Conservation (phyloP, 2,329 filamentous ascomycete genomes). For the Monosporascus sp. region DNA sequence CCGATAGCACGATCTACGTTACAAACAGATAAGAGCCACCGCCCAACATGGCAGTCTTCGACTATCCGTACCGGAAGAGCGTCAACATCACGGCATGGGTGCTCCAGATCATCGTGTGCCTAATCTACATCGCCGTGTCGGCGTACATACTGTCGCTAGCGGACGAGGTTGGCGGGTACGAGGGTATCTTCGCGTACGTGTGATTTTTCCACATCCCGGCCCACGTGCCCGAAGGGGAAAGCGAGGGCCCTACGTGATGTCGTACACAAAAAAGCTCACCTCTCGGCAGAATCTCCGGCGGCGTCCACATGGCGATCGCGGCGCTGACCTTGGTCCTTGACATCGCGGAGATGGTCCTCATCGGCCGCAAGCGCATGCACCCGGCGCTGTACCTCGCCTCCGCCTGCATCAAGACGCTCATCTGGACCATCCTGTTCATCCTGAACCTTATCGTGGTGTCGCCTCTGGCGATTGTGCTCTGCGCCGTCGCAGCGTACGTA, state of each 20-base stretch:
- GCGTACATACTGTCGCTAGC: slow-evolving; percentile 8
- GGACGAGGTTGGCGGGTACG: neutral
- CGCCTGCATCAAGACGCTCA: slow-evolving; percentile 15
- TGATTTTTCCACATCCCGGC: neutral
- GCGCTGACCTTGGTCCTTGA: slow-evolving; percentile 15
- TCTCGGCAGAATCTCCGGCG: slow-evolving; percentile 9
- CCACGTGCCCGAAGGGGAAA: neutral
- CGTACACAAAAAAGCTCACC: neutral
- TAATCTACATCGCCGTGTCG: slow-evolving; percentile 13
- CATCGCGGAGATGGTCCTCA: slow-evolving; percentile 19
- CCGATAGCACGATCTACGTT: neutral
- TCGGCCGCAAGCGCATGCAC: slow-evolving; percentile 15
- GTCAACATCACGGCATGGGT: slow-evolving; percentile 21
- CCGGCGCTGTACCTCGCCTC: slow-evolving; percentile 16
- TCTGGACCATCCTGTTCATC: slow-evolving; percentile 16
- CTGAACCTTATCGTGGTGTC: slow-evolving; percentile 8
- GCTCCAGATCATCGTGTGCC: slow-evolving; percentile 16
- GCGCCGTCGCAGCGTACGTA: slow-evolving; percentile 11
- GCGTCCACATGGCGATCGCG: slow-evolving; percentile 15
- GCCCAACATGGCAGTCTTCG: slow-evolving; percentile 11
- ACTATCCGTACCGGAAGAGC: slow-evolving; percentile 18
- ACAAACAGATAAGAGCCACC: neutral
- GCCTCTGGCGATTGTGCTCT: slow-evolving; percentile 9
- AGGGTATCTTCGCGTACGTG: slow-evolving; percentile 8
- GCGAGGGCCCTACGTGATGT: neutral